Percentiles rank a stretch among this genome's conserved stretches.
Evolutionary conservation across 441 rosid genomes (phyloP).

Genomic region (Capsella rubella): DNA sequence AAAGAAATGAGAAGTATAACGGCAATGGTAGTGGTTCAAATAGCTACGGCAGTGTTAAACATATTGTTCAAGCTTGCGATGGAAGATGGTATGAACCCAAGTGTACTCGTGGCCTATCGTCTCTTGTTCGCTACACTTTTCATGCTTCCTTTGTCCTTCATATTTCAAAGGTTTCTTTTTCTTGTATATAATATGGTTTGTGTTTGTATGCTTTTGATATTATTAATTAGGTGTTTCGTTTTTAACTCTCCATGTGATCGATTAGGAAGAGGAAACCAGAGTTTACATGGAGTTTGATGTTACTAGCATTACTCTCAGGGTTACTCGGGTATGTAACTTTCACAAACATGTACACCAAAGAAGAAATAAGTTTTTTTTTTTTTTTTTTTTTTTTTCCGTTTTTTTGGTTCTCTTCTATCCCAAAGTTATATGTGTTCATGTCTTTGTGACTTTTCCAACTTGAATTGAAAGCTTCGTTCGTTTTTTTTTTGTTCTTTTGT

Average conservation of each 20-base stretch:
- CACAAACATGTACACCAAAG: not conserved
- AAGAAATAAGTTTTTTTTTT: not conserved
- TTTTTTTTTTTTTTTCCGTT: too few species aligned
- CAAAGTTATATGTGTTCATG: not conserved
- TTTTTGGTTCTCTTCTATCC: not conserved
- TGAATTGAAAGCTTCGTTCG: not conserved
- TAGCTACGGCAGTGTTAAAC: slow-evolving; percentile 45
- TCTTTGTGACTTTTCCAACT: slow-evolving; percentile 8
- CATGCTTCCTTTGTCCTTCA: slow-evolving; percentile 51
- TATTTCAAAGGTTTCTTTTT: slow-evolving; percentile 50
- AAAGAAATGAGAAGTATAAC: slow-evolving; percentile 42
- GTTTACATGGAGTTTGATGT: slow-evolving; percentile 41
- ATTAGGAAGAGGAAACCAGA: slow-evolving; percentile 47
- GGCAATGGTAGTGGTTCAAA: slow-evolving; percentile 54
- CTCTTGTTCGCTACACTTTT: slow-evolving; percentile 50
- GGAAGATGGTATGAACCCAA: slow-evolving; percentile 51
- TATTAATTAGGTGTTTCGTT: not conserved
- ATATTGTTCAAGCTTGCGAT: slow-evolving; percentile 50
- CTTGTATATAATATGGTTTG: not conserved
- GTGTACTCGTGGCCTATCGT: slow-evolving; percentile 54
- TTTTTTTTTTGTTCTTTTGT: too few species aligned
- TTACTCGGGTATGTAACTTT: slow-evolving; percentile 44
- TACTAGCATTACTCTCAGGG: slow-evolving; percentile 48
- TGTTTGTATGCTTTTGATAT: slow-evolving; percentile 8
- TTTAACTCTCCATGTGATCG: slow-evolving; percentile 13